Conservation (phyloP, 2,329 filamentous ascomycete species). For the Alternaria consortialis region DNA sequence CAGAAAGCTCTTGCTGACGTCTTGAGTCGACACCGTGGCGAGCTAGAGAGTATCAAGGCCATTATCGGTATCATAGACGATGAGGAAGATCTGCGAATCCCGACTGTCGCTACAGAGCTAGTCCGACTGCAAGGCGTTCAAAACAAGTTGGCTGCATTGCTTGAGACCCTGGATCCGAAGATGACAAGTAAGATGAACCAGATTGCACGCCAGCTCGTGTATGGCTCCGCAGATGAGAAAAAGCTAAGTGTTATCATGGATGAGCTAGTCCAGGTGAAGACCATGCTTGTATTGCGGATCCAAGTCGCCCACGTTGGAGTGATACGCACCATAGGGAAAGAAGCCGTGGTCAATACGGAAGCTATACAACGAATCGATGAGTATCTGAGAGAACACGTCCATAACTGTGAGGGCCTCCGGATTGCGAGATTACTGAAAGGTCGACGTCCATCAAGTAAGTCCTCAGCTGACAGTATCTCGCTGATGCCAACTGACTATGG, state of each 20-base stretch:
- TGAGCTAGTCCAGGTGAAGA: conserved; percentile 27
- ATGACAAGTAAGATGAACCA: conserved; percentile 17
- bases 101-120: neutral
- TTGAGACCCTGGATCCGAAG: conserved; percentile 10
- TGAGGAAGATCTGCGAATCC: neutral
- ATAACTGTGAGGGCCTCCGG: neutral
- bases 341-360: conserved; percentile 21
- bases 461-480: neutral
- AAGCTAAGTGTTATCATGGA: conserved; percentile 25
- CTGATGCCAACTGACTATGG: neutral
- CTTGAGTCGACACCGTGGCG: neutral
- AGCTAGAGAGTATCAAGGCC: neutral
- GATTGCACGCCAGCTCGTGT: conserved; percentile 23
- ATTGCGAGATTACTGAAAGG: neutral
- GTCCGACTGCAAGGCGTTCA: neutral
- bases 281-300: conserved; percentile 22
- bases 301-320: conserved; percentile 30
- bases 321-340: conserved; percentile 16
- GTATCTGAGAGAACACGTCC: conserved; percentile 1
- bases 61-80: neutral
- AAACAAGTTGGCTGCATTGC: neutral
- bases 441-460: neutral
- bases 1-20: conserved; percentile 14
- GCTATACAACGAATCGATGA: conserved; percentile 25
- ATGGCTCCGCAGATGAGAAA: conserved; percentile 28